Percentiles rank a stretch among this genome's conserved stretches.
Conservation (phyloP, 306 rosid genomes). For the Cucurbita ficifolia region DNA sequence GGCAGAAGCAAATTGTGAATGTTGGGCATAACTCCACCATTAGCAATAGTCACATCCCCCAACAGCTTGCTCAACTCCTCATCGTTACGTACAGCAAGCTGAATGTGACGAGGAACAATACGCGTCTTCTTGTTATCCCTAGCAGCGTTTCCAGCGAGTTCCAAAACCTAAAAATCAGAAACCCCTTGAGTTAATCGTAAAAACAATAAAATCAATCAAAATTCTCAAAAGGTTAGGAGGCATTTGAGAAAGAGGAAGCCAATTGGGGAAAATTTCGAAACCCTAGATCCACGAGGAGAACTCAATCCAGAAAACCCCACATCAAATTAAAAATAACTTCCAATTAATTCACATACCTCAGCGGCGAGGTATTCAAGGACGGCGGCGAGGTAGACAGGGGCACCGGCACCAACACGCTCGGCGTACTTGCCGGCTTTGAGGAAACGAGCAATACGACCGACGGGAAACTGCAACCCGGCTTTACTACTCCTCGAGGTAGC, state of each 20-base stretch:
- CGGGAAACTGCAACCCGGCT: conserved; percentile 86
- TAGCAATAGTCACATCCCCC: conserved; percentile 78
- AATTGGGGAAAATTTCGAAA: not conserved
- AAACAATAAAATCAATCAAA: not conserved
- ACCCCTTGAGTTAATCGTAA: not conserved
- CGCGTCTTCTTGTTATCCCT: conserved; percentile 90
- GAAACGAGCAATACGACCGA: conserved; percentile 83
- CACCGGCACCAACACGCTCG: conserved; percentile 84
- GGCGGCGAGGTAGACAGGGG: conserved; percentile 88
- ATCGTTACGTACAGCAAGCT: conserved; percentile 65
- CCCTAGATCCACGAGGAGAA: not conserved
- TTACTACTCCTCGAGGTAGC: conserved; percentile 76
- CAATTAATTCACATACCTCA: conserved; percentile 27
- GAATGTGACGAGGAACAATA: conserved; percentile 80
- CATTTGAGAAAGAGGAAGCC: not conserved
- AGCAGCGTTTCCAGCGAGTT: conserved; percentile 85
- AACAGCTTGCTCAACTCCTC: conserved; percentile 88
- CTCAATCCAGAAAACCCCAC: not conserved
- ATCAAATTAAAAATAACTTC: not conserved
- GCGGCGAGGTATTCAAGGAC: conserved; percentile 89
- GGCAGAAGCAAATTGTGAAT: conserved; percentile 75
- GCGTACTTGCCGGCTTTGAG: conserved; percentile 87
- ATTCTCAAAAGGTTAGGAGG: not conserved
- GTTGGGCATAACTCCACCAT: conserved; percentile 93
- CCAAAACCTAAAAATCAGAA: conserved; percentile 39